These are phyloP conservation scores for Aeschynomene evenia DNA, from an alignment of 306 rosid species.

Conservation along the genomic window DNA sequence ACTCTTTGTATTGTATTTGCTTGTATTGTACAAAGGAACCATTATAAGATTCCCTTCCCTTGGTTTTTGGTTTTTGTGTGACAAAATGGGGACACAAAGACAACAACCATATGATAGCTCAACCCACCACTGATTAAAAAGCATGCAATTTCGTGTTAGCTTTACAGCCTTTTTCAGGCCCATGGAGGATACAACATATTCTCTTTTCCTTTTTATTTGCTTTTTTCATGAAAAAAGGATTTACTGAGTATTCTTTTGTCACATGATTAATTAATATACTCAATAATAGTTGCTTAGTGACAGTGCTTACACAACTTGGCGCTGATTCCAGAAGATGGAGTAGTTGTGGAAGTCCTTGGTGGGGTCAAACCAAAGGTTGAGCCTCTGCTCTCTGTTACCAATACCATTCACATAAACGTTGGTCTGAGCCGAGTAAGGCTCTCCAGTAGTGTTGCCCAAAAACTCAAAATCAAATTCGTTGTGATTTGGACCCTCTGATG, in stretches of 20 bases:
- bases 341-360: conserved; percentile 74
- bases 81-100: neutral
- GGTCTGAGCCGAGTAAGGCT: conserved; percentile 88
- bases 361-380: conserved; percentile 93
- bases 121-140: conserved; percentile 16
- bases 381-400: conserved; percentile 90
- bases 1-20: neutral
- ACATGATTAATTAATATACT: too few relatives aligned
- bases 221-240: too few relatives aligned
- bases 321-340: conserved; percentile 87
- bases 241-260: too few relatives aligned
- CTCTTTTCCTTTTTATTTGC: neutral
- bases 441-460: conserved; percentile 85
- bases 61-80: neutral
- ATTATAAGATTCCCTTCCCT: conserved; percentile 35
- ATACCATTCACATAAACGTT: conserved; percentile 84
- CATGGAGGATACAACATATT: neutral
- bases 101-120: neutral
- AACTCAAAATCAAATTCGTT: conserved; percentile 95
- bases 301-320: conserved; percentile 86
- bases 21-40: neutral
- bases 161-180: conserved; percentile 28
- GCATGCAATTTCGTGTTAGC: neutral
- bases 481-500: conserved; percentile 84
- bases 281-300: too few relatives aligned